Evolutionary conservation across 495 filamentous ascomycete genomes (phyloP).

Genomic region (Penicillium egyptiacum): DNA sequence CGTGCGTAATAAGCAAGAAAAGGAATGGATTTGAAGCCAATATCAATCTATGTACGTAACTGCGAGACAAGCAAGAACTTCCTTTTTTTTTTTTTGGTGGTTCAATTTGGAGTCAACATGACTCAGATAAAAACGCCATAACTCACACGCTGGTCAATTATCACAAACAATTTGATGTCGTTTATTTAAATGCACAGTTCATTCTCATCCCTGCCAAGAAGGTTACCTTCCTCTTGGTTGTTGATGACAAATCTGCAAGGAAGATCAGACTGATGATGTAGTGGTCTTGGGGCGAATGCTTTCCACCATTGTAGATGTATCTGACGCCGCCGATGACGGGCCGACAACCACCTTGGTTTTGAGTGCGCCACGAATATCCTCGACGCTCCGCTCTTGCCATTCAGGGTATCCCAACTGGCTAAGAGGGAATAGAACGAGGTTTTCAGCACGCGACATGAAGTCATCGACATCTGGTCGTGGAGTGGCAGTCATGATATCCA

Average conservation of each 20-base stretch:
- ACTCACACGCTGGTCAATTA: conserved; percentile 31
- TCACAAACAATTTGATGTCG: conserved; percentile 22
- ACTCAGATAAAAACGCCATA: conserved; percentile 29
- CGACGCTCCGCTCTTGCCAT: conserved; percentile 62
- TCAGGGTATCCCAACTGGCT: conserved; percentile 55
- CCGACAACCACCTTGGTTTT: conserved; percentile 43
- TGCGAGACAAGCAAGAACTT: background rate
- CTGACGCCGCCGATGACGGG: conserved; percentile 21
- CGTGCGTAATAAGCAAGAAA: background rate
- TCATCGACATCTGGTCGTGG: conserved; percentile 56
- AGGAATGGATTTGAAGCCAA: background rate
- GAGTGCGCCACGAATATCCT: conserved; percentile 58
- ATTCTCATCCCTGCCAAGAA: conserved; percentile 2
- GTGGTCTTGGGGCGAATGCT: conserved; percentile 17
- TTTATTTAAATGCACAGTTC: conserved; percentile 19
- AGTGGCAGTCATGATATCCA: conserved; percentile 68
- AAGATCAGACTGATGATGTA: conserved; percentile 31
- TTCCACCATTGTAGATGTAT: conserved; percentile 28
- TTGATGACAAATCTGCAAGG: background rate
- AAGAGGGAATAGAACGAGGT: conserved; percentile 68
- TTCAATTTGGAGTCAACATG: conserved; percentile 16
- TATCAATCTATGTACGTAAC: conserved; percentile 5
- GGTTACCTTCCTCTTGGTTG: background rate
- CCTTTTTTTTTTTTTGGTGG: background rate
- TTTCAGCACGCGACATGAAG: conserved; percentile 57